Evolutionary conservation across 306 rosid species (phyloP).

Genomic region (Hippophae rhamnoides): DNA sequence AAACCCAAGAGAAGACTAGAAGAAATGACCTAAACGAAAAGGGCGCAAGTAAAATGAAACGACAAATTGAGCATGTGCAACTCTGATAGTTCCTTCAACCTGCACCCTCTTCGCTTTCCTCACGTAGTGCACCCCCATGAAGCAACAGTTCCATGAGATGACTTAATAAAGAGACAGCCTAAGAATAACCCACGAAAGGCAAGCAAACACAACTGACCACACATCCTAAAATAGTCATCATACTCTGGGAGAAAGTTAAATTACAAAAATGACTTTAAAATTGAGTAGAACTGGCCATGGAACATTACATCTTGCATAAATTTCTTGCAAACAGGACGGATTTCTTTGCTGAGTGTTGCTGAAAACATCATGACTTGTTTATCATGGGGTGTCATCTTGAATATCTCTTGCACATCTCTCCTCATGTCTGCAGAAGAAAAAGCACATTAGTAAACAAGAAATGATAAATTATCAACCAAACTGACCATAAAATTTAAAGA

Average conservation of each 20-base stretch:
- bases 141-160: conserved; percentile 20
- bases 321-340: conserved; percentile 99
- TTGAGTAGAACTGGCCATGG: conserved; percentile 83
- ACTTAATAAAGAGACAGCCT: conserved; percentile 13
- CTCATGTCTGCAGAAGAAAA: conserved; percentile 66
- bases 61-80: conserved; percentile 15
- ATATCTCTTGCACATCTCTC: conserved; percentile 93
- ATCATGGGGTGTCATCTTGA: conserved; percentile 98
- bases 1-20: conserved; percentile 14
- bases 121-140: conserved; percentile 16
- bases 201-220: conserved; percentile 23
- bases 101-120: conserved; percentile 4
- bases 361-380: conserved; percentile 99
- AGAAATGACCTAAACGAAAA: conserved; percentile 4
- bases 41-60: conserved; percentile 5
- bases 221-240: conserved; percentile 26
- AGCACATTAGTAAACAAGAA: conserved; percentile 10
- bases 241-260: conserved; percentile 44
- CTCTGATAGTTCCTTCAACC: conserved; percentile 16
- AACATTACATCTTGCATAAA: conserved; percentile 99
- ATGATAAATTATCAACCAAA: not conserved
- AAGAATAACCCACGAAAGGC: conserved; percentile 17
- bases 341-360: conserved; percentile 98
- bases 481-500: too few species aligned
- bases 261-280: conserved; percentile 69